Percentiles rank a stretch among this genome's conserved stretches.
These are phyloP conservation scores for Tausonia pullulans DNA, from an alignment of 1,284 basidiomycete genomes.

Conservation along the genomic window DNA sequence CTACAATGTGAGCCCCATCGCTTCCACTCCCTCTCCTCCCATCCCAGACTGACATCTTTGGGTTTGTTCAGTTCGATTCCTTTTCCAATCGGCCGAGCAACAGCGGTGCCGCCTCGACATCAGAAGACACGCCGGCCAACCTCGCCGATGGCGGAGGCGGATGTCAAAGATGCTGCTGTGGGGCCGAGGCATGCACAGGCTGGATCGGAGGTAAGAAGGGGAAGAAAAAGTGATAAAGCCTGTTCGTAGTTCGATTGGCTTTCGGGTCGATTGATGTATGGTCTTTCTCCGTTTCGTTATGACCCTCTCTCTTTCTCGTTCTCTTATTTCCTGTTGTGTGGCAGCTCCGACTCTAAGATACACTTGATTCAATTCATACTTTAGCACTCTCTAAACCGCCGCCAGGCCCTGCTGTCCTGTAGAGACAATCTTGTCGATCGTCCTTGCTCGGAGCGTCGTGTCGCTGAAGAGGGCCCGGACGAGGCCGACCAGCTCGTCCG, in stretches of 20 bases:
- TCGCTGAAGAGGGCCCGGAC: constrained; percentile 84
- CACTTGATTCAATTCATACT: no score
- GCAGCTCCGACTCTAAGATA: background rate
- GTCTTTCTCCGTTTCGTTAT: background rate
- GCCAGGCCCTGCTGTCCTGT: no score
- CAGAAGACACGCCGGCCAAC: background rate
- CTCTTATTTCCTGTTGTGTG: background rate
- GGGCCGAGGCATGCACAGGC: constrained; percentile 2
- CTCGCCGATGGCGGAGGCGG: background rate
- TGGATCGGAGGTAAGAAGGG: constrained; percentile 7
- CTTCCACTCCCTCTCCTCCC: background rate
- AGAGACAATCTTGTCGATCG: constrained; percentile 53
- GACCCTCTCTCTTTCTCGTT: background rate
- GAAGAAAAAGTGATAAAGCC: no score
- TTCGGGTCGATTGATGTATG: no score
- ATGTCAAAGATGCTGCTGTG: constrained; percentile 8
- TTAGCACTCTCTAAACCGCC: background rate
- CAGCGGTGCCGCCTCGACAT: background rate
- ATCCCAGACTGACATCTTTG: background rate
- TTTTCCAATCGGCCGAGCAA: constrained; percentile 6
- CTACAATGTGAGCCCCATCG: constrained; percentile 29
- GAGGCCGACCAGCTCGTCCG: constrained; percentile 68
- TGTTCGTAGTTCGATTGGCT: no score
- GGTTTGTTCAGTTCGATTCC: constrained; percentile 5
- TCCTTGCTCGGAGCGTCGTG: constrained; percentile 64